Base-by-base conservation (phyloP, 768 basidiomycete genomes). In the Pulveroboletus sp. region DNA sequence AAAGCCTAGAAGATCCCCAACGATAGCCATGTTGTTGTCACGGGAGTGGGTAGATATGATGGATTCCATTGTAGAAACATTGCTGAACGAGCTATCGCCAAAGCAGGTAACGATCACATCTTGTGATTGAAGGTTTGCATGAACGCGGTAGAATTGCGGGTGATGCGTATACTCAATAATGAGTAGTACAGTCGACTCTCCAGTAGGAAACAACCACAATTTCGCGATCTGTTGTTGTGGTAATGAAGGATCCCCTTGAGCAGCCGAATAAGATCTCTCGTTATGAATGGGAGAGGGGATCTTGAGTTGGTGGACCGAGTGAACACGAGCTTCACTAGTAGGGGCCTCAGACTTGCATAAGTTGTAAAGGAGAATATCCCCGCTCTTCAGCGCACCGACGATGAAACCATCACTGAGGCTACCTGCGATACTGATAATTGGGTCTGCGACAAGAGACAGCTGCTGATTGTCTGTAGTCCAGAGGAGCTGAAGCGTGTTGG, bases 1-100 rank as follows among this genome's bases (percentile, higher is more conserved):
- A 37, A 73, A 80, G 1, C 89, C 89, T 24, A 86, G 70, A 21
- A 71, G 67, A 60, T 90, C 84, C 2, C 89, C 89, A 2, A 69
- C 71, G 8, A 89, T 57, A 30, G 89, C 64, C 60, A 87, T 79
- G 58, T 73, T 77, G 10, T 61, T 57, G 44, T 77, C 72, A n/a
- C 53, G 38, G 18, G 74, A 64, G 15, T 37, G 17, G 1, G 42
- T 4, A 54, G 84, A 81, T 43, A 74, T 73, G 14, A 69, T 56
- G 3, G 83, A 78, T 11, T 67, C 63, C 8, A 87, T 27, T 32
- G 66, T 61, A 7, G 78, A 78, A n/a, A 86, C 71, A 10, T 70
- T 59, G 5, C 80, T 80, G 31, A 78, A 74, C 4, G 74, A 69
- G 2, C 68, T 66, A 45, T 83, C 78, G 3, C 82, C 82, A 55